Conservation (phyloP, 768 basidiomycete genomes). For the Pleurotus tuoliensis region DNA sequence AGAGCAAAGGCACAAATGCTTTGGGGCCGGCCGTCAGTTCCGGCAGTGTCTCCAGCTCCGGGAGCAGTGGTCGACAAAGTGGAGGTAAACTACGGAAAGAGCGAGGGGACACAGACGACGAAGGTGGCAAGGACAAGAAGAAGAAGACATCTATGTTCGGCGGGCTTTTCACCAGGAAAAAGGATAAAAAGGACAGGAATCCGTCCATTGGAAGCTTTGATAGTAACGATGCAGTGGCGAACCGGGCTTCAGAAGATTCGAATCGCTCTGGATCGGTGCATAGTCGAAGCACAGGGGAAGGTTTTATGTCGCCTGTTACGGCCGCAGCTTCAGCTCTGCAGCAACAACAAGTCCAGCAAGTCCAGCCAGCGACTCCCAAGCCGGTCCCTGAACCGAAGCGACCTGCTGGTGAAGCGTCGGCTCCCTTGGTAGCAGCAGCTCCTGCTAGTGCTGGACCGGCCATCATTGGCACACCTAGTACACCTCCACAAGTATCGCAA, state of each 20-base stretch:
- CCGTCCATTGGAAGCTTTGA: slow-evolving; percentile 47
- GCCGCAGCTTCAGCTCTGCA: slow-evolving; percentile 56
- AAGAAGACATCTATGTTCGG: slow-evolving; percentile 74
- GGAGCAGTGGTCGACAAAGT: slow-evolving; percentile 9
- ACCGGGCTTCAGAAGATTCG: slow-evolving; percentile 60
- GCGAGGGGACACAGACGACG: slow-evolving; percentile 28
- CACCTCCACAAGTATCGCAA: slow-evolving; percentile 51
- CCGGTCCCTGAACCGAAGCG: slow-evolving; percentile 25
- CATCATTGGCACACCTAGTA: slow-evolving; percentile 22
- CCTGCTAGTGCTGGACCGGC: slow-evolving; percentile 22
- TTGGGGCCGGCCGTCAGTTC: slow-evolving; percentile 36
- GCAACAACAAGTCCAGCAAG: slow-evolving; percentile 31
- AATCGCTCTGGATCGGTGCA: slow-evolving; percentile 45
- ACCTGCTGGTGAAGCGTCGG: slow-evolving; percentile 19
- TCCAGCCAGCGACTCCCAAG: slow-evolving; percentile 17
- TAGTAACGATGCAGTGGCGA: slow-evolving; percentile 36
- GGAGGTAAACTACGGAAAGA: slow-evolving; percentile 44
- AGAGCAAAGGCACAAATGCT: slow-evolving; percentile 48
- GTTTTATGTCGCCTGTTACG: slow-evolving; percentile 49
- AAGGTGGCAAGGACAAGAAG: slow-evolving; percentile 46
- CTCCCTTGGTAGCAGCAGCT: slow-evolving; percentile 16
- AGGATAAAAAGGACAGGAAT: slow-evolving; percentile 58
- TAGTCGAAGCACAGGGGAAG: slow-evolving; percentile 24
- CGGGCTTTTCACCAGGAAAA: slow-evolving; percentile 72
- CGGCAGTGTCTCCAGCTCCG: slow-evolving; percentile 24